Percentiles rank a stretch among this genome's conserved stretches.
These are phyloP conservation scores for Berkeleyomyces basicola DNA, from an alignment of 2,329 filamentous ascomycete species.

Conservation along the genomic window DNA sequence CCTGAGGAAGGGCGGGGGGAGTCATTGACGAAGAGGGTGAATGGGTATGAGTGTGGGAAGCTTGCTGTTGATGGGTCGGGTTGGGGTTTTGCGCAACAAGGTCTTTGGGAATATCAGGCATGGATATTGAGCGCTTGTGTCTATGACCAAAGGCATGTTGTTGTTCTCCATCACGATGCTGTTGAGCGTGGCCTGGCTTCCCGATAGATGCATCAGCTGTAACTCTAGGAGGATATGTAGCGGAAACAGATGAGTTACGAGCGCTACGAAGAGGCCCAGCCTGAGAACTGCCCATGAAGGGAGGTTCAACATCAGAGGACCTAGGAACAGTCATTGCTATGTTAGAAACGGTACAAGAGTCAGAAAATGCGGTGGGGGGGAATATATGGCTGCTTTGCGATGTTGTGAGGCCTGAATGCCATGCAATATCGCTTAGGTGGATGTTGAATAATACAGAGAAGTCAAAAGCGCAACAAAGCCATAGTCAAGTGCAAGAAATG, in stretches of 20 bases:
- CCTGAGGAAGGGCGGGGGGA: background rate
- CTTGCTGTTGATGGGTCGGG: background rate
- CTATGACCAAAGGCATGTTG: constrained; percentile 9
- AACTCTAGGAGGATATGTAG: constrained; percentile 1
- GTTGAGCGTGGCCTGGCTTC: constrained; percentile 8
- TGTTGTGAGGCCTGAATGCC: background rate
- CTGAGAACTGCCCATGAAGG: constrained; percentile 1
- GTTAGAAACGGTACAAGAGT: background rate
- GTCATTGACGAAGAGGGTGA: background rate
- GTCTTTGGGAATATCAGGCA: constrained; percentile 12
- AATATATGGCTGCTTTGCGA: background rate
- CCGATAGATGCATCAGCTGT: background rate
- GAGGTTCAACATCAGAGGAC: constrained; percentile 10
- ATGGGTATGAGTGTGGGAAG: background rate
- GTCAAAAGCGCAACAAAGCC: background rate
- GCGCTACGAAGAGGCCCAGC: background rate
- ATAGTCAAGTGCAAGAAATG: background rate
- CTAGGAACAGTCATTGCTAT: background rate
- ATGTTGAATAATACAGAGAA: background rate
- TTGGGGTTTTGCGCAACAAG: background rate
- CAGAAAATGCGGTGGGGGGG: too few species aligned
- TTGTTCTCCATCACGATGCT: background rate
- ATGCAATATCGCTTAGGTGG: background rate
- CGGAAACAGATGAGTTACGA: background rate
- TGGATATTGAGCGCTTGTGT: constrained; percentile 12